A percentile compares a stretch with the other conserved stretches of the same genome.
Evolutionary conservation across 108 stramenopile genomes (phyloP).

Genomic region (Fragilariopsis cylindrus): DNA sequence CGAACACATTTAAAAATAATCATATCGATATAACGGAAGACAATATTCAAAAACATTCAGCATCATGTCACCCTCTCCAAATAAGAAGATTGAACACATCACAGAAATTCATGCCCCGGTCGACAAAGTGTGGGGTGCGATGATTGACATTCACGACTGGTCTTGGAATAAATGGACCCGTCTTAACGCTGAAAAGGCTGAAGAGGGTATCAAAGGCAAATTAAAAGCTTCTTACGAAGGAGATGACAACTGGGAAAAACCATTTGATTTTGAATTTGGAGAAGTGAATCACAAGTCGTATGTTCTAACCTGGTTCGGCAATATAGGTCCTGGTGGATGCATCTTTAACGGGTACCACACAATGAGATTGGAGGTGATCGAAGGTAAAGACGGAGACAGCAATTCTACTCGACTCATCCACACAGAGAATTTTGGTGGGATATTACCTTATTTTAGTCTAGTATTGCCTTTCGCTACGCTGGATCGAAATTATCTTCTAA

Average conservation of each 20-base stretch:
- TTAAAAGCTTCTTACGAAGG: conserved; percentile 23
- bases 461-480: conserved; percentile 17
- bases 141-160: conserved; percentile 26
- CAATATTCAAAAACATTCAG: too few species aligned
- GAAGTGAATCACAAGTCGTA: neutral
- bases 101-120: conserved; percentile 27
- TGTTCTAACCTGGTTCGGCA: conserved; percentile 19
- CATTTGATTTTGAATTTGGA: conserved; percentile 26
- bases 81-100: conserved; percentile 14
- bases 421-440: conserved; percentile 18
- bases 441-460: conserved; percentile 11
- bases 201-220: conserved; percentile 12
- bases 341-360: conserved; percentile 16
- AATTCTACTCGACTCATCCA: conserved; percentile 5
- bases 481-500: conserved; percentile 19
- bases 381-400: neutral
- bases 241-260: conserved; percentile 18
- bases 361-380: conserved; percentile 10
- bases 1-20: too few species aligned
- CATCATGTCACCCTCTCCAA: too few species aligned
- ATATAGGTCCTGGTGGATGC: neutral
- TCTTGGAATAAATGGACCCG: conserved; percentile 33
- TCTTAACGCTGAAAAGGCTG: neutral
- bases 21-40: too few species aligned
- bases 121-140: conserved; percentile 12